Evolutionary conservation across 2,329 filamentous ascomycete species (phyloP), one percentile per base, ranked within the genome.

Genomic region (Tolypocladium nubicola): DNA sequence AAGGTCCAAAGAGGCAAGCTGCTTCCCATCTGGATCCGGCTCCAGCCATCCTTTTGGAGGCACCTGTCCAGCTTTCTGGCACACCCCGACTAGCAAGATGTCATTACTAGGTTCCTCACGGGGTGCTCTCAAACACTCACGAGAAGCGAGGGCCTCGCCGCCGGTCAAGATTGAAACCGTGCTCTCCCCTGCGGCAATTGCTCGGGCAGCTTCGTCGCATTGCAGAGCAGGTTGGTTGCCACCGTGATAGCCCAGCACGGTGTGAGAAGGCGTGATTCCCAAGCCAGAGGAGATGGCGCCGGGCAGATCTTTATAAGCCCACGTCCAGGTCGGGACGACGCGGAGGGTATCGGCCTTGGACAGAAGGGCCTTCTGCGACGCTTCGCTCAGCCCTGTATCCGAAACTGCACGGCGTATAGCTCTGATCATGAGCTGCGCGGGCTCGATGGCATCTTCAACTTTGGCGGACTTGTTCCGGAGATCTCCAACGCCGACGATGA

Each of bases 311-410:
- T 74, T 68, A 64, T 87, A 87, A 0, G 80, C 78, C 84, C 84
- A 87, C 0, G 84, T 86, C 84, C 84, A 88, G 0, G 81, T 82
- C 45, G 75, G 76, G 11, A 87, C 83, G 4, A 86, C 77, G 49
- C 79, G 73, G 52, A 88, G 73, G 61, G 79, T 82, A 64, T 87
- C 83, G 55, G 85, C 78, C 0, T 70, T 45, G 0, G 63, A 13
- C 16, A 58, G 33, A 14, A 61, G 39, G 3, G 40, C 23, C 23
- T 53, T 21, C n/a, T 54, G 56, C 14, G 56, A 41, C 2, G 53
- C 33, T 61, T 61, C 7, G 63, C 55, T 1, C 66, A 63, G 14
- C 66, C 63, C 10, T 75, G 62, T 76, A 61, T 87, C 83, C 43
- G 71, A 56, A 4, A 86, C 64, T 2, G 84, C 81, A 19, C 66